Base-by-base conservation (phyloP, 768 basidiomycete genomes). In the Kwoniella europaea region DNA sequence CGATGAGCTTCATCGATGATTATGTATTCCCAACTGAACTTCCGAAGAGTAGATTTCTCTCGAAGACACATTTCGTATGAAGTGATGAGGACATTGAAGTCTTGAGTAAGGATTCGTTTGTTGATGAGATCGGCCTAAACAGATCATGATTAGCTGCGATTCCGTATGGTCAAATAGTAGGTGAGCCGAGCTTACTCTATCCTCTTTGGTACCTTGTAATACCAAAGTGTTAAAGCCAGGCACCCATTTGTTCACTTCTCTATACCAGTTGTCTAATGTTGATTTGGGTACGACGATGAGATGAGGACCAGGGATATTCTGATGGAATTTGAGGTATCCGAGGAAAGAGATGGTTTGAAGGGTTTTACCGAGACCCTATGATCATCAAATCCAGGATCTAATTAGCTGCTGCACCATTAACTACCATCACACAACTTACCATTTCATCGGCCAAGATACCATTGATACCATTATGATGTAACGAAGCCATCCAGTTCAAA, bases 391-490 rank as follows among this genome's bases (percentile, higher is more conserved):
- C 24, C 24, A 24, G 24, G 24, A 24, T 24, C 24, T 24, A 24
- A 24, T 24, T 24, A 24, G 24, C 24, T 24, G 24, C 24, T 24
- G 24, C 24, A 24, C 24, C 24, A 24, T 24, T 24, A 24, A 24
- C 24, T 24, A 24, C 24, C 24, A 24, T 24, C 24, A 24, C 24
- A 24, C 24, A n/a, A 65, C 74, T 89, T 87, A 86, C 86, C 96
- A 98, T 98, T 84, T 98, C 96, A 76, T 99, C 96, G 0, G 96
- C 95, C 9, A 98, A 89, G 68, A 98, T 98, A 60, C 96, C 95
- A 71, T 98, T 98, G 71, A 98, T 86, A 55, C 95, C 94, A 76
- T 98, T 97, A 80, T 97, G 94, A 78, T 99, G 91, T 2, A 99
- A 86, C 0, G 93, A 92, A 3, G 94, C 90, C 94, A 98, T 91